A percentile compares a stretch with the other conserved stretches of the same genome.
Conservation (phyloP, 495 filamentous ascomycete genomes). For the Astrocystis sublimbata region DNA sequence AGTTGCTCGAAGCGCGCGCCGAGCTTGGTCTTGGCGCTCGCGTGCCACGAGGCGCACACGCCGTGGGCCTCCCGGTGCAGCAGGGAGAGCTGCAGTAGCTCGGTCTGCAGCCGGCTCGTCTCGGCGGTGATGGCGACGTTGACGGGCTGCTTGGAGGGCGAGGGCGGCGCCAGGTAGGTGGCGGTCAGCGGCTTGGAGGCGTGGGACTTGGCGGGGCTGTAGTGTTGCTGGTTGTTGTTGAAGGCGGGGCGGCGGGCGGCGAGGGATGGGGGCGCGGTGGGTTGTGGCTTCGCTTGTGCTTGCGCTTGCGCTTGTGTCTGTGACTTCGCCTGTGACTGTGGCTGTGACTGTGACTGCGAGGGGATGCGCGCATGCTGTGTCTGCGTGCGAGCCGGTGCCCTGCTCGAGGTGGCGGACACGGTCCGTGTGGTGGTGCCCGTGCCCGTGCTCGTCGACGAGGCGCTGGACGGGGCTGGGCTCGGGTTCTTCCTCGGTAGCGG, state of each 20-base stretch:
- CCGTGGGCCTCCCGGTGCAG: conserved; percentile 55
- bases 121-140: conserved; percentile 61
- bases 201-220: conserved; percentile 62
- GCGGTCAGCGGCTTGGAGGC: conserved; percentile 58
- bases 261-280: conserved; percentile 18
- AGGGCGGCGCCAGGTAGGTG: conserved; percentile 53
- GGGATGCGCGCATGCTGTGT: conserved; percentile 6
- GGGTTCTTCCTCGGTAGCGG: conserved; percentile 35
- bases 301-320: not conserved
- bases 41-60: conserved; percentile 44
- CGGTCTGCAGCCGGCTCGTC: conserved; percentile 63
- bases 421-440: conserved; percentile 19
- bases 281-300: conserved; percentile 12
- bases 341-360: not conserved
- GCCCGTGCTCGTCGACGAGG: conserved; percentile 21
- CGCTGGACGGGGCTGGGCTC: conserved; percentile 15
- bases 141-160: conserved; percentile 52
- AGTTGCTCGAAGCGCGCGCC: conserved; percentile 42
- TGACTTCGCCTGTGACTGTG: not conserved
- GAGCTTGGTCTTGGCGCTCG: conserved; percentile 46
- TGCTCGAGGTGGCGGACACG: conserved; percentile 3
- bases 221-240: conserved; percentile 68
- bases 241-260: conserved; percentile 55
- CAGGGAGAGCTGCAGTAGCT: conserved; percentile 71
- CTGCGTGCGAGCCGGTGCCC: conserved; percentile 24